Evolutionary conservation across 495 filamentous ascomycete genomes (phyloP).

Genomic region (Gamarada debralockiae): DNA sequence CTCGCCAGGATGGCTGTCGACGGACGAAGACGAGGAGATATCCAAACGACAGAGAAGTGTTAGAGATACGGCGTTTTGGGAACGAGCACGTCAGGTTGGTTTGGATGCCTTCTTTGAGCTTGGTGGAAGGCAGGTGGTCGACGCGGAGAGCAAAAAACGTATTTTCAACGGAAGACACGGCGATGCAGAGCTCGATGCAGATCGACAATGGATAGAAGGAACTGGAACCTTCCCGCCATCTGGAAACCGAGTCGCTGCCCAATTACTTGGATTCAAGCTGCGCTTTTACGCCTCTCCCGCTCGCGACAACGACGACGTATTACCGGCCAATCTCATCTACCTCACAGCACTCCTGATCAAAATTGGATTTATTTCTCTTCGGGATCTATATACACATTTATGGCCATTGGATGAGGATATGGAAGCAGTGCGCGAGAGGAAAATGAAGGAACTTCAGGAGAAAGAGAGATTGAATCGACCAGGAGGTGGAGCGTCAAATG

Average conservation of each 20-base stretch:
- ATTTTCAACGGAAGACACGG: slow-evolving; percentile 38
- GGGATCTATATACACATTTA: slow-evolving; percentile 89
- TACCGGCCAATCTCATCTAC: slow-evolving; percentile 89
- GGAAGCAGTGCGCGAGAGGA: slow-evolving; percentile 60
- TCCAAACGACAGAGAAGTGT: slow-evolving; percentile 46
- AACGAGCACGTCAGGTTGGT: slow-evolving; percentile 67
- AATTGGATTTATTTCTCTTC: slow-evolving; percentile 93
- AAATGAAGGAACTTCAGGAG: slow-evolving; percentile 75
- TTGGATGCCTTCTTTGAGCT: slow-evolving; percentile 86
- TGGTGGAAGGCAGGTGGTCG: slow-evolving; percentile 54
- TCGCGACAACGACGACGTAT: slow-evolving; percentile 57
- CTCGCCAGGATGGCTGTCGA: slow-evolving; percentile 49
- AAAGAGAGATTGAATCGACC: slow-evolving; percentile 62
- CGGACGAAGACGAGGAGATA: slow-evolving; percentile 60
- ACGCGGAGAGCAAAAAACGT: slow-evolving; percentile 39
- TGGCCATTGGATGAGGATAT: slow-evolving; percentile 83
- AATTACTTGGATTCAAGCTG: slow-evolving; percentile 95
- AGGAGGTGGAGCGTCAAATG: slow-evolving; percentile 63
- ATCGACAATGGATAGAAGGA: slow-evolving; percentile 67
- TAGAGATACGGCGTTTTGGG: slow-evolving; percentile 80
- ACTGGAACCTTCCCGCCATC: slow-evolving; percentile 77
- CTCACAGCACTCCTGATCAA: slow-evolving; percentile 91
- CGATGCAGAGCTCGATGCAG: slow-evolving; percentile 38
- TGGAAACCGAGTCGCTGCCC: slow-evolving; percentile 88
- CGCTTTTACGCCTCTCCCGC: slow-evolving; percentile 83